phyloP scores from a whole-genome alignment of 768 basidiomycete genomes.

The Phylloporus sp. region DNA sequence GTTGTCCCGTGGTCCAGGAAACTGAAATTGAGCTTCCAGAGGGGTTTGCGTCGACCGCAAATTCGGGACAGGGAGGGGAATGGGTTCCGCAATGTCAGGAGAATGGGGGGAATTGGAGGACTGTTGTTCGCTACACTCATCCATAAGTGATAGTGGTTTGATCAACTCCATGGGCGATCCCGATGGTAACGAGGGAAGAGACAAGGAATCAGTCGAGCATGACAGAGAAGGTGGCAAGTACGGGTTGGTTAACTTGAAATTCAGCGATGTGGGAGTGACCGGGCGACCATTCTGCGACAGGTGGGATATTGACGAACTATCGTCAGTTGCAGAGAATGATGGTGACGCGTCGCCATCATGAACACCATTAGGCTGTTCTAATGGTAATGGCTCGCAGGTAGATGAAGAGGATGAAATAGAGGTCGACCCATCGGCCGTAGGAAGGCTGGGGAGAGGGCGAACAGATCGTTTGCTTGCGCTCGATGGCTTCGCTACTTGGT shows the following conservation, averaged over 20 bases:
- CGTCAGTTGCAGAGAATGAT: constrained; percentile 26
- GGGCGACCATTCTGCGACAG: constrained; percentile 28
- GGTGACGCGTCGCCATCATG: constrained; percentile 19
- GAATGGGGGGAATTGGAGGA: constrained; percentile 23
- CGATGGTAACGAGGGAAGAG: constrained; percentile 50
- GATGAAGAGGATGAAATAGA: constrained; percentile 6
- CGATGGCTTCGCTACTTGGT: constrained; percentile 1
- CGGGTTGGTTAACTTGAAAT: constrained; percentile 23
- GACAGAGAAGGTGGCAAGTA: constrained; percentile 46
- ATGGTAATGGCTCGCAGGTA: constrained; percentile 4
- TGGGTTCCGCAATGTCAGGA: constrained; percentile 29
- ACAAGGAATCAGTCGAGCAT: constrained; percentile 57
- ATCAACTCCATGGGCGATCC: constrained; percentile 29
- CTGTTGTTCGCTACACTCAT: constrained; percentile 26
- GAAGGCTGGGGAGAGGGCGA: constrained; percentile 26
- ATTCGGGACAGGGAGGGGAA: constrained; percentile 23
- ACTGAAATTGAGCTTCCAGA: constrained; percentile 36
- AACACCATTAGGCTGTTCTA: background rate
- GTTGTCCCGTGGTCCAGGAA: constrained; percentile 38
- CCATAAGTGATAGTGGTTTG: constrained; percentile 37
- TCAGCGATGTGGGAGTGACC: constrained; percentile 32
- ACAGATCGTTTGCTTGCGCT: constrained; percentile 14
- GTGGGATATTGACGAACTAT: constrained; percentile 32
- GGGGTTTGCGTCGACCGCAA: constrained; percentile 16
- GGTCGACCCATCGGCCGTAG: constrained; percentile 5